Evolutionary conservation across 805 yeast genomes (phyloP).

Genomic region (Starmerella bombi): DNA sequence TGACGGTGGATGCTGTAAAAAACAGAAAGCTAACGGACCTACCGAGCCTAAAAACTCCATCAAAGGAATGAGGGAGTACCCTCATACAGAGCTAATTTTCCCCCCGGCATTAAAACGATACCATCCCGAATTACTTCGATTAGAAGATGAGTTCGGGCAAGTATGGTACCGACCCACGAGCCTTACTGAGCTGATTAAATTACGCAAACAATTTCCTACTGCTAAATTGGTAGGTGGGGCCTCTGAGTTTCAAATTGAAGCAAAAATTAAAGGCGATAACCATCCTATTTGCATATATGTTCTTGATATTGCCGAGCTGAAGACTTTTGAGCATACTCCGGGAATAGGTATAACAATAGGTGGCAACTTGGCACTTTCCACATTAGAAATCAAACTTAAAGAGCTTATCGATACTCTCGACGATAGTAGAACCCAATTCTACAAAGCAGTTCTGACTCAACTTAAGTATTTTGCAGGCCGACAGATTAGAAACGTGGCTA

Average conservation of each 20-base stretch:
- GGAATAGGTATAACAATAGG: conserved; percentile 34
- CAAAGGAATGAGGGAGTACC: conserved; percentile 28
- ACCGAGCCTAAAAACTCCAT: not conserved
- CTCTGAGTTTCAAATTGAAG: conserved; percentile 37
- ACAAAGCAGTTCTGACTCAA: conserved; percentile 30
- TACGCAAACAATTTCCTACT: conserved; percentile 28
- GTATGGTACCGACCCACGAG: conserved; percentile 37
- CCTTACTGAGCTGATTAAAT: conserved; percentile 28
- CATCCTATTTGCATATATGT: conserved; percentile 32
- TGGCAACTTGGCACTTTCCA: conserved; percentile 33
- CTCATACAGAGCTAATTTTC: conserved; percentile 32
- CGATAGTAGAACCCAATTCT: conserved; percentile 28
- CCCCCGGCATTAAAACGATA: conserved; percentile 29
- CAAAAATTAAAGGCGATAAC: conserved; percentile 33
- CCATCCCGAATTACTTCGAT: conserved; percentile 23
- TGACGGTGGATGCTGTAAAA: conserved; percentile 2
- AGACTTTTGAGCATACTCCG: conserved; percentile 27
- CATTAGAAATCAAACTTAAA: conserved; percentile 31
- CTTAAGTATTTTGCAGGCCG: conserved; percentile 38
- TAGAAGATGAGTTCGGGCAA: conserved; percentile 31
- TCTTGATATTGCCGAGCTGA: conserved; percentile 34
- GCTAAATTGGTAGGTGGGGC: conserved; percentile 37
- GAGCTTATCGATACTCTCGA: conserved; percentile 20
- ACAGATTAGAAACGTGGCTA: conserved; percentile 38
- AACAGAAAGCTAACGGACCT: not conserved